These are phyloP conservation scores for Corrigiola litoralis DNA, from an alignment of 179 eudicot genomes.

Conservation along the genomic window DNA sequence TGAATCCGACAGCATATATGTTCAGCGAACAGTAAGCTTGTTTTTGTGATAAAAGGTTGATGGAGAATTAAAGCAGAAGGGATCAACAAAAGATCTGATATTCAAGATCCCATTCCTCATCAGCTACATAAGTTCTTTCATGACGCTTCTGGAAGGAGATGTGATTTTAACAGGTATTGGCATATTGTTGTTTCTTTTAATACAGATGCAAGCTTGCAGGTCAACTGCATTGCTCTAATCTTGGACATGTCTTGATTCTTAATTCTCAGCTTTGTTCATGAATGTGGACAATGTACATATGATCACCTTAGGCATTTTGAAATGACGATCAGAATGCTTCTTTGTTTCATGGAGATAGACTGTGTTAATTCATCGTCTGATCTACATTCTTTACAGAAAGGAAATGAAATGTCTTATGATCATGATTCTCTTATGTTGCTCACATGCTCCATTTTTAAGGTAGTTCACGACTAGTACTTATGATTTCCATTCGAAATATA, in stretches of 20 bases:
- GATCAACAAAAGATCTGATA: slow-evolving; percentile 88
- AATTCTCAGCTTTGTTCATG: not conserved
- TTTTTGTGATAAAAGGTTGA: slow-evolving; percentile 54
- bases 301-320: not conserved
- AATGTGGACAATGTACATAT: not conserved
- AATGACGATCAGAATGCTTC: not conserved
- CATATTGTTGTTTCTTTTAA: not conserved
- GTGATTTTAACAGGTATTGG: slow-evolving; percentile 86
- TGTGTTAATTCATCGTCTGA: not conserved
- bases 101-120: slow-evolving; percentile 82
- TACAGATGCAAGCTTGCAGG: no score
- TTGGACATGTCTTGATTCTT: not conserved
- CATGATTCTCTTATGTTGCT: not conserved
- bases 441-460: not conserved
- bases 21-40: not conserved
- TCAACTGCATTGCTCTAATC: not conserved
- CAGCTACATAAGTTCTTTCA: slow-evolving; percentile 86
- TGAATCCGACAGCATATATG: not conserved
- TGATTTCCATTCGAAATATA: no score
- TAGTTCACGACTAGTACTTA: not conserved
- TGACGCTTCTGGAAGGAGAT: slow-evolving; percentile 96
- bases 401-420: not conserved
- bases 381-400: not conserved
- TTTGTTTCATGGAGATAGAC: not conserved
- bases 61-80: slow-evolving; percentile 85